A percentile compares a stretch with the other conserved stretches of the same genome.
phyloP scores from a whole-genome alignment of 2,329 filamentous ascomycete genomes.

The Cryphonectria nitschkei region DNA sequence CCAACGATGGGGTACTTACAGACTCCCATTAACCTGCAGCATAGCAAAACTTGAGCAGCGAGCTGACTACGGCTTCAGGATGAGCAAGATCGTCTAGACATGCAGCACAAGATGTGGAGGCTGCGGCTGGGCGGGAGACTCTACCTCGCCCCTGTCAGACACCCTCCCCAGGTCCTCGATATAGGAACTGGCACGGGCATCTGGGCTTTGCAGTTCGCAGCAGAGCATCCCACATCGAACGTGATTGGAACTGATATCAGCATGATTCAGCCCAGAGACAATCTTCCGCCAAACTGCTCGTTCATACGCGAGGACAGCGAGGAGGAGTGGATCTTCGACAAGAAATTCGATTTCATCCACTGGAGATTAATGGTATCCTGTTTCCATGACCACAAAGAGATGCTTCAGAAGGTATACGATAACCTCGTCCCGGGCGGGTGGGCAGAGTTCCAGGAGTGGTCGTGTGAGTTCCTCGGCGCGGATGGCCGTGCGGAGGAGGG shows the following conservation, averaged over 20 bases:
- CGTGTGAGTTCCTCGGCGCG: slow-evolving; percentile 12
- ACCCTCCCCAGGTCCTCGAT: slow-evolving; percentile 6
- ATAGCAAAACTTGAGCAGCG: neutral
- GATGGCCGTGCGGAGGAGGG: slow-evolving; percentile 4
- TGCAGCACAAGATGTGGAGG: slow-evolving; percentile 18
- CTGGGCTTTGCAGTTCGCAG: slow-evolving; percentile 18
- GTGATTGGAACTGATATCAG: slow-evolving; percentile 31
- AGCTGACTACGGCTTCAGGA: slow-evolving; percentile 5
- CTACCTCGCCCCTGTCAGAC: neutral
- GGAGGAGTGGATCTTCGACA: slow-evolving; percentile 16
- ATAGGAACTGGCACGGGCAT: slow-evolving; percentile 21
- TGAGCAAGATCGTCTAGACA: slow-evolving; percentile 18
- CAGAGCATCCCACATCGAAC: slow-evolving; percentile 20
- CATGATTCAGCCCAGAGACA: slow-evolving; percentile 31
- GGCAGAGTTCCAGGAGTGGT: slow-evolving; percentile 16
- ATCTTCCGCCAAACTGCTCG: slow-evolving; percentile 14
- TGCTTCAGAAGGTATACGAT: slow-evolving; percentile 4
- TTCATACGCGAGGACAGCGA: slow-evolving; percentile 20
- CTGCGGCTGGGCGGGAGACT: slow-evolving; percentile 5
- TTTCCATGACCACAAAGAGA: slow-evolving; percentile 9
- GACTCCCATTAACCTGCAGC: neutral
- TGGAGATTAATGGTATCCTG: slow-evolving; percentile 12
- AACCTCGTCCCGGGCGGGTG: slow-evolving; percentile 13
- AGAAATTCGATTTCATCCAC: slow-evolving; percentile 16
- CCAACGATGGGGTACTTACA: slow-evolving; percentile 14